Percentiles rank a stretch among this genome's conserved stretches.
These are phyloP conservation scores for Immersiella caudata DNA, from an alignment of 495 filamentous ascomycete genomes.

Conservation along the genomic window DNA sequence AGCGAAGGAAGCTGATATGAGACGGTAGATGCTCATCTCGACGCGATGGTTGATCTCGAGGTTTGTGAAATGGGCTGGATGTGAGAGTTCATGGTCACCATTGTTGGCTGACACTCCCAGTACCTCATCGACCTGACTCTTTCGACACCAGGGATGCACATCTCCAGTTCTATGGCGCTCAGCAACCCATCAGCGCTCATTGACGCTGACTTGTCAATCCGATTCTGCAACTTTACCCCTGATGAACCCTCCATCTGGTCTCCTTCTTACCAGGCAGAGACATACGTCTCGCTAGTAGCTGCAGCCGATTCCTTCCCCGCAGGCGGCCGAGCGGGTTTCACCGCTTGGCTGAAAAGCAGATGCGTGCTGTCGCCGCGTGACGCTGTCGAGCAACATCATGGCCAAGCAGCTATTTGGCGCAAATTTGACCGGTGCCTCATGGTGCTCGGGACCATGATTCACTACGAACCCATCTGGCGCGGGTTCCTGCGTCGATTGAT, in stretches of 20 bases:
- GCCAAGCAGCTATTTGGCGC: constrained; percentile 76
- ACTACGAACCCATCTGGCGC: constrained; percentile 89
- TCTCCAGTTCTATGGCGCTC: constrained; percentile 37
- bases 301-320: constrained; percentile 76
- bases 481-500: constrained; percentile 70
- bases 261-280: constrained; percentile 55
- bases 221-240: constrained; percentile 39
- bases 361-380: constrained; percentile 70
- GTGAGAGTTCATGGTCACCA: neutral
- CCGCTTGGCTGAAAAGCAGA: constrained; percentile 75
- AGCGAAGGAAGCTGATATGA: neutral
- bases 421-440: constrained; percentile 74
- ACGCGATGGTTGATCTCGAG: constrained; percentile 86
- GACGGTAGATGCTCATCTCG: constrained; percentile 69
- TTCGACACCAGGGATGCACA: constrained; percentile 72
- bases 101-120: neutral
- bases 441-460: constrained; percentile 56
- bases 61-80: neutral
- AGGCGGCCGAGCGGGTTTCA: constrained; percentile 69
- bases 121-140: constrained; percentile 73
- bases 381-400: constrained; percentile 76
- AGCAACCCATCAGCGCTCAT: neutral
- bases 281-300: constrained; percentile 59
- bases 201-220: constrained; percentile 57
- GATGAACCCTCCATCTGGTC: constrained; percentile 17